Evolutionary conservation across 1,284 basidiomycete genomes (phyloP), one percentile per base, ranked within the genome.

Genomic region (Megacollybia platyphylla): DNA sequence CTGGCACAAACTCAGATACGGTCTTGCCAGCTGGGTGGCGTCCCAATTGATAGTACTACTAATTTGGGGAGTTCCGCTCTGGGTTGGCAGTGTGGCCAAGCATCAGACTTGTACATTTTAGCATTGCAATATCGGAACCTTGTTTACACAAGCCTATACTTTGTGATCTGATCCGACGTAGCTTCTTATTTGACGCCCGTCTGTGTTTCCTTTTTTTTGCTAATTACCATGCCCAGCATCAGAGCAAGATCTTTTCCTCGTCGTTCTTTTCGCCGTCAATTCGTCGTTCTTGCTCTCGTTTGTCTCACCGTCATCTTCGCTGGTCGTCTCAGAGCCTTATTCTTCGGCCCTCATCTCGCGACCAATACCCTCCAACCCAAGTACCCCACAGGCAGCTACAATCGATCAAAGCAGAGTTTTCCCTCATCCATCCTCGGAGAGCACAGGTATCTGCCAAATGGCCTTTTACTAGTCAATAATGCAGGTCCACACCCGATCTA

Each of bases 1-100:
- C 8, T 59, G 68, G 53, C 73, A 70, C 51, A 74, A 75, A 24
- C 78, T 73, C 64, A 53, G 76, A 30, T 97, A 97, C 58, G 76
- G 74, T 15, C 49, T 71, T 2, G 53, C 76, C 32, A 92, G 87
- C 52, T 82, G 86, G 66, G 57, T 74, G 18, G 58, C 68, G 15
- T 84, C 81, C 8, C 89, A 96, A 58, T 39, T 81, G 3, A 52
- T 91, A 31, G 63, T 92, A 41, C 59, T 93, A 17, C 61, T 84
- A n/a, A 77, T 92, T 36, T 61, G 90, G 42, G 91, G 90, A 2
- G 68, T 82, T 17, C 69, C 82, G 1, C 68, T 78, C 36, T 65
- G 66, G 66, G 56, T 60, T 24, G 66, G 62, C 4, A 54, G 54
- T 48, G 61, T 59, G 30, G 48, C 42, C 40, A 56, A 62, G 41